Base-by-base conservation (phyloP, 1,139 yeast genomes). In the Yamadazyma taylorii region DNA sequence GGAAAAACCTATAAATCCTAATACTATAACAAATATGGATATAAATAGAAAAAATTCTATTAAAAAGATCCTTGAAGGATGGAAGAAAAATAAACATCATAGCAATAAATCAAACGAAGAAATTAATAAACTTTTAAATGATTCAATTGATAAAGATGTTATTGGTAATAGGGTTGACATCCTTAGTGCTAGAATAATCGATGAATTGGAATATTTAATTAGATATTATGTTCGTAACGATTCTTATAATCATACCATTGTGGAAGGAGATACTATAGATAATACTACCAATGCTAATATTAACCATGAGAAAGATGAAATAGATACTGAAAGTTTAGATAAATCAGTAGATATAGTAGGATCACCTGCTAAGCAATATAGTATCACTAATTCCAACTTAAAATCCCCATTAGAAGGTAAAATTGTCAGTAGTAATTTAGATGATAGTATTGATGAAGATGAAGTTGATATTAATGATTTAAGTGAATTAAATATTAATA, bases 141-240 rank as follows among this genome's bases (percentile, higher is more conserved):
- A 38, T 6, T 34, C 40, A 9, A 38, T 42, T n/a, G 30, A 45
- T 13, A 45, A 42, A 13, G 53, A 53, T 15, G 33, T 45, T 12
- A 57, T 67, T 13, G 70, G 71, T 5, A 69, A 69, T 3, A 73
- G 82, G 46, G 73, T 83, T 37, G 97, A 88, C 60, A 67, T 85
- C 11, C 63, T 88, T 40, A 82, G 94, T 55, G 92, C 94, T 3
- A 67, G 94, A 47, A 83, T 87, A 2, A 74, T 86, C 29, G 87
- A 84, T 48, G 95, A 88, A 55, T 75, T 86, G 44, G 77, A 76
- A 45, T 69, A 53, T 40, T 58, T 71, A 36, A 65, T 71, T 22
- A 42, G 73, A 16, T 64, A 56, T 45, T 70, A 66, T 42, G 52
- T 66, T 17, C 51, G 52, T 24, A 50, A 50, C 37, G 64, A 59